Percentiles rank a stretch among this genome's conserved stretches.
These are phyloP conservation scores for Malus hybrid DNA, from an alignment of 331 rosid genomes.

Conservation along the genomic window DNA sequence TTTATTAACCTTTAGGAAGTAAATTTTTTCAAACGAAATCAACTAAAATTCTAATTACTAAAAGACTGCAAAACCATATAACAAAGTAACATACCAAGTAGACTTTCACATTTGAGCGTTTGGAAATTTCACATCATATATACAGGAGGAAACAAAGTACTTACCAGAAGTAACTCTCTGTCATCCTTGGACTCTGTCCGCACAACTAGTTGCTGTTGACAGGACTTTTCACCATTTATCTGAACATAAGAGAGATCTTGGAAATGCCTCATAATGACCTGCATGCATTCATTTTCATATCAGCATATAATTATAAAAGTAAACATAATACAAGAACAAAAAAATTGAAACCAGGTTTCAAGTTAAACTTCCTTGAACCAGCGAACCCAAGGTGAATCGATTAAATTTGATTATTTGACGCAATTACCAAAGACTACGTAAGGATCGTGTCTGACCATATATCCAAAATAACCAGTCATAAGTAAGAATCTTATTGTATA, in stretches of 20 bases:
- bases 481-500: neutral
- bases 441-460: neutral
- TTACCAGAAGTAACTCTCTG: constrained; percentile 62
- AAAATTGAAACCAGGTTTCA: neutral
- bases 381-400: neutral
- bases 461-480: neutral
- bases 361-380: neutral
- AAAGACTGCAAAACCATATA: neutral
- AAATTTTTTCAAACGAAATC: neutral
- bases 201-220: constrained; percentile 50
- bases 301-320: neutral
- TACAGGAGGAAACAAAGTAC: neutral
- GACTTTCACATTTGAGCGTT: neutral
- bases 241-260: constrained; percentile 56
- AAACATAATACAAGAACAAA: neutral
- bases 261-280: constrained; percentile 68
- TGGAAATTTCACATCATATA: neutral
- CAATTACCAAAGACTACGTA: neutral
- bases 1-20: neutral
- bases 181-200: constrained; percentile 67
- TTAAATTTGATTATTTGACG: neutral
- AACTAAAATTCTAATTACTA: neutral
- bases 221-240: constrained; percentile 31
- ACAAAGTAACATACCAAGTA: neutral
- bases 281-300: constrained; percentile 24